Evolutionary conservation across 164 flowering plant species (phyloP).

Genomic region (Magnolia kwangsiensis): DNA sequence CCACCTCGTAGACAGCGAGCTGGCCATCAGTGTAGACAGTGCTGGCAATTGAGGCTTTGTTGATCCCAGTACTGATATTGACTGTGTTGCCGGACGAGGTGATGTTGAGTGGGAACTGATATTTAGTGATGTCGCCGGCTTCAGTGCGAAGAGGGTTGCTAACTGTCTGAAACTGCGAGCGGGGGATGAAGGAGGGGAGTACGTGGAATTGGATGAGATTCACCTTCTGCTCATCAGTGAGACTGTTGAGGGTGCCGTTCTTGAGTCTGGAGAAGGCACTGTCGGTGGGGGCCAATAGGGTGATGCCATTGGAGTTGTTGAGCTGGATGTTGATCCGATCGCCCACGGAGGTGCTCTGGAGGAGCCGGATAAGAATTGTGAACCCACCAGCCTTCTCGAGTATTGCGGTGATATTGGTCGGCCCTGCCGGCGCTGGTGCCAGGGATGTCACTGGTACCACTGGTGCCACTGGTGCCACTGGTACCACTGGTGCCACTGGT

Average conservation of each 20-base stretch:
- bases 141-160: constrained; percentile 87
- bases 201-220: constrained; percentile 68
- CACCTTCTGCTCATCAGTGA: constrained; percentile 53
- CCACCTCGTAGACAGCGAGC: constrained; percentile 79
- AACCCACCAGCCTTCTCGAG: constrained; percentile 30
- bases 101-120: constrained; percentile 61
- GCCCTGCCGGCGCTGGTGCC: constrained; percentile 38
- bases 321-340: constrained; percentile 64
- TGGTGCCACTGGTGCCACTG: background rate
- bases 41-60: constrained; percentile 46
- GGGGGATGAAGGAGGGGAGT: constrained; percentile 44
- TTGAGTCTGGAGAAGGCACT: constrained; percentile 59
- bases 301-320: constrained; percentile 60
- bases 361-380: constrained; percentile 30
- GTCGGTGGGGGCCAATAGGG: constrained; percentile 77
- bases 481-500: background rate
- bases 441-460: background rate
- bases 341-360: constrained; percentile 35
- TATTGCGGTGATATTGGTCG: constrained; percentile 25
- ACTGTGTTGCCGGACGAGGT: constrained; percentile 63
- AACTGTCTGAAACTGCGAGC: constrained; percentile 65
- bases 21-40: constrained; percentile 54
- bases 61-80: constrained; percentile 62
- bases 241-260: constrained; percentile 67
- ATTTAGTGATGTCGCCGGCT: constrained; percentile 50